A percentile compares a stretch with the other conserved stretches of the same genome.
Evolutionary conservation across 805 yeast genomes (phyloP).

Genomic region (Candida odintsovae): DNA sequence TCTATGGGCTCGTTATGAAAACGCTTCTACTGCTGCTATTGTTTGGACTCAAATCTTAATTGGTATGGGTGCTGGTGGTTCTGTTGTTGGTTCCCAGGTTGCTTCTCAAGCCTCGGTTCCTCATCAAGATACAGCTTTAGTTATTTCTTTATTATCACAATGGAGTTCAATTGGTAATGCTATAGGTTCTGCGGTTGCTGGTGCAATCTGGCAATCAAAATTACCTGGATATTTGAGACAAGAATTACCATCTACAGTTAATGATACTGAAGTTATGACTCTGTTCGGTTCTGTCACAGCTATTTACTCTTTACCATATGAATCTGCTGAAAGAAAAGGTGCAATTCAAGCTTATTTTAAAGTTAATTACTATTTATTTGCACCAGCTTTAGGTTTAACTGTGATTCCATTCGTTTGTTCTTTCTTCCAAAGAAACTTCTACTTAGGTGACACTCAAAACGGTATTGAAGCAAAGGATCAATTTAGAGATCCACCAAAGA

Average conservation of each 20-base stretch:
- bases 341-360: too few relatives aligned
- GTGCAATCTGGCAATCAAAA: too few relatives aligned
- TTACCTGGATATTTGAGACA: too few relatives aligned
- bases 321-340: too few relatives aligned
- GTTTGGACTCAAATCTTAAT: conserved; percentile 30
- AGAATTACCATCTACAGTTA: too few relatives aligned
- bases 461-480: conserved; percentile 25
- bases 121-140: conserved; percentile 36
- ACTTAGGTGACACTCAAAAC: conserved; percentile 32
- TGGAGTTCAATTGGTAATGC: conserved; percentile 33
- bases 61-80: conserved; percentile 36
- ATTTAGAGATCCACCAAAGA: conserved; percentile 5
- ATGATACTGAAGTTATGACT: too few relatives aligned
- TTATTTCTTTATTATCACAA: conserved; percentile 30
- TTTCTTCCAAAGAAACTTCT: conserved; percentile 30
- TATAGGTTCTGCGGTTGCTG: conserved; percentile 35
- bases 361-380: too few relatives aligned
- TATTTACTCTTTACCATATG: too few relatives aligned
- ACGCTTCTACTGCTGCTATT: conserved; percentile 19
- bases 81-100: conserved; percentile 30
- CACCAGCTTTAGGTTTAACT: conserved; percentile 27
- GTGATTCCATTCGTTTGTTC: conserved; percentile 26
- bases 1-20: conserved; percentile 22
- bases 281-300: too few relatives aligned
- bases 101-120: conserved; percentile 38